Percentiles rank a stretch among this genome's conserved stretches.
Conservation (phyloP, 2,329 filamentous ascomycete species). For the Phialophora tarda region DNA sequence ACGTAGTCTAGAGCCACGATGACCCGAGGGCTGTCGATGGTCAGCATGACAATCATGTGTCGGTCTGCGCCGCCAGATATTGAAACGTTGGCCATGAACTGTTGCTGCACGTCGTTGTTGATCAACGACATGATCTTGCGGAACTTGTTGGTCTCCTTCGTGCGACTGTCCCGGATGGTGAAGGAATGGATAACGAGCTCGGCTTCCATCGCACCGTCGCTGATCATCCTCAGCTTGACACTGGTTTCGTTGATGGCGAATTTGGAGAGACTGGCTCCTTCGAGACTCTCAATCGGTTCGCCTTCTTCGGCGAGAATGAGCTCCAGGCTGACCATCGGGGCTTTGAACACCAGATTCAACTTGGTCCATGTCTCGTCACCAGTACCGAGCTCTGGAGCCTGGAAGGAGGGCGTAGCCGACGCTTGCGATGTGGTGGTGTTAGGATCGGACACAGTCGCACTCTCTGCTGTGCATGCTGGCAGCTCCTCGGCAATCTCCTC, state of each 20-base stretch:
- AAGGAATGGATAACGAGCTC: conserved; percentile 94
- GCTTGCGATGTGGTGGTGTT: conserved; percentile 54
- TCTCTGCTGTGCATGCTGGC: conserved; percentile 59
- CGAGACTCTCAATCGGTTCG: conserved; percentile 77
- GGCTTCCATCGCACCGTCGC: conserved; percentile 86
- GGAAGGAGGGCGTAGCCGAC: conserved; percentile 54
- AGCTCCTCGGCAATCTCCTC: conserved; percentile 78
- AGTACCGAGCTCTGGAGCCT: conserved; percentile 72
- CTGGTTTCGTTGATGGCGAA: conserved; percentile 94
- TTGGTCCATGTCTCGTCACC: conserved; percentile 83
- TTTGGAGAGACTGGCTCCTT: conserved; percentile 82
- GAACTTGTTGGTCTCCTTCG: conserved; percentile 90
- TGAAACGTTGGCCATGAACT: conserved; percentile 96
- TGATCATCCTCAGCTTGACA: conserved; percentile 90
- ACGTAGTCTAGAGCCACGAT: conserved; percentile 97
- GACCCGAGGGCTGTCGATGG: conserved; percentile 89
- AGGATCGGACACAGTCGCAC: conserved; percentile 55
- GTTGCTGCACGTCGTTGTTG: conserved; percentile 88
- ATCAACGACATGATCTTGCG: conserved; percentile 97
- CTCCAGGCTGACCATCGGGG: conserved; percentile 86
- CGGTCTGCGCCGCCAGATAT: conserved; percentile 84
- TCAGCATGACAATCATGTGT: conserved; percentile 86
- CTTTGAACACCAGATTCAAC: conserved; percentile 87
- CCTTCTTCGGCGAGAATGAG: conserved; percentile 77
- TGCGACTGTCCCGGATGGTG: conserved; percentile 91